Conservation (phyloP, 192 early-diverging fungal species). For the Coemansia sp. region DNA sequence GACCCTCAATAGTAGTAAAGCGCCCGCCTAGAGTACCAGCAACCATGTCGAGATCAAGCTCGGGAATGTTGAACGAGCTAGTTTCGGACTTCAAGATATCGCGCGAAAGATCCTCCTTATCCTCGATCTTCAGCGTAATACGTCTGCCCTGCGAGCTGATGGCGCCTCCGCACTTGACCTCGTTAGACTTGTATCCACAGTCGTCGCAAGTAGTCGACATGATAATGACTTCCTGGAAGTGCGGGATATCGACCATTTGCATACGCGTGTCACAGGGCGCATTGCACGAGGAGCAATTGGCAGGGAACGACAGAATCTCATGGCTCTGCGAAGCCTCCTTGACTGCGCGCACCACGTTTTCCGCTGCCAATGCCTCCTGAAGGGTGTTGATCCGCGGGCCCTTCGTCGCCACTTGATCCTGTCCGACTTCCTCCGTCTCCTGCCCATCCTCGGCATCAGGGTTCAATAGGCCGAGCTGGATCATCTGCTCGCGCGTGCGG, state of each 20-base stretch:
- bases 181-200: conserved; percentile 95
- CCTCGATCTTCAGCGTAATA: conserved; percentile 81
- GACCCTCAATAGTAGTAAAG: conserved; percentile 95
- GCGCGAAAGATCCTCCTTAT: conserved; percentile 84
- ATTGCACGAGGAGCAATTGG: conserved; percentile 84
- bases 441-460: conserved; percentile 59
- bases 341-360: conserved; percentile 29
- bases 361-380: conserved; percentile 49
- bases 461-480: conserved; percentile 69
- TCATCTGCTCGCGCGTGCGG: conserved; percentile 78
- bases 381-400: conserved; percentile 23
- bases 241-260: conserved; percentile 90
- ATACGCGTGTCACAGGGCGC: conserved; percentile 81
- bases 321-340: conserved; percentile 64
- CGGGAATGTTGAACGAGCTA: conserved; percentile 86
- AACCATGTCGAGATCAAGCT: conserved; percentile 83
- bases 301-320: conserved; percentile 80
- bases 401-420: conserved; percentile 16
- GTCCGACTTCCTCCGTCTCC: conserved; percentile 26
- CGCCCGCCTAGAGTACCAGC: conserved; percentile 90
- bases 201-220: conserved; percentile 91
- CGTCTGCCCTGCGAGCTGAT: conserved; percentile 75
- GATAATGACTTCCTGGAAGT: conserved; percentile 95
- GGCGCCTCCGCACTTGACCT: conserved; percentile 93
- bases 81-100: conserved; percentile 97